Evolutionary conservation across 2,329 filamentous ascomycete species (phyloP), one percentile per base, ranked within the genome.

Genomic region (Diaporthe sp.): DNA sequence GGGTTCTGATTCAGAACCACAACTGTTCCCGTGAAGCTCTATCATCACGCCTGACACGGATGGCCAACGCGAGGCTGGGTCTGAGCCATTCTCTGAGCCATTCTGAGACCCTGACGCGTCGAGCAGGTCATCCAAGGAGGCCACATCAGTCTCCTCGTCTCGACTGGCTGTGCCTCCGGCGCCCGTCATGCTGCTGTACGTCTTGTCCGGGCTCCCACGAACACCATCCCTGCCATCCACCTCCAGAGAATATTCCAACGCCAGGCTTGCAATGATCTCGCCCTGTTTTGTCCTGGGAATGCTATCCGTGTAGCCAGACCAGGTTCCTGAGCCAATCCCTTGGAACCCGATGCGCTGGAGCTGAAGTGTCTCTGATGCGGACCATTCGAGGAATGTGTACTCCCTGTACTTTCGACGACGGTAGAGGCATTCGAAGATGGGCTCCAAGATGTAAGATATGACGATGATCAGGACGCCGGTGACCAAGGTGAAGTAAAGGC

Each of bases 291-390:
- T 68, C 65, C 46, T 39, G 10, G 62, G 62, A 3, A 68, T 49
- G 44, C 2, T 68, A 8, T 68, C 44, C 1, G 62, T 51, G 46
- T 51, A 68, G 10, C 62, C 62, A 2, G 65, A 68, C 65, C 65
- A 68, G 7, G 65, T 28, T 4, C 65, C 65, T 0, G 46, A 68
- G 4, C n/a, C 49, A 12, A 28, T 3, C 19, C 65, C 65, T 15
- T 68, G 46, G 46, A 68, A 68, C 3, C 46, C 46, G 8, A 68
- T 39, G 31, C 65, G 65, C 65, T 68, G 65, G n/a, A 53, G 65
- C 46, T 53, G 46, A 1, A 53, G 46, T 0, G 65, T 68, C 46
- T 68, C 65, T 5, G 65, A 53, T 39, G 46, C 46, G 0, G 31
- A 22, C 65, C 65, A 68, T 13, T 68, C 46, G 22, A 39, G 31